phyloP scores from a whole-genome alignment of 768 basidiomycete genomes.

The Rhodotorula diobovata region DNA sequence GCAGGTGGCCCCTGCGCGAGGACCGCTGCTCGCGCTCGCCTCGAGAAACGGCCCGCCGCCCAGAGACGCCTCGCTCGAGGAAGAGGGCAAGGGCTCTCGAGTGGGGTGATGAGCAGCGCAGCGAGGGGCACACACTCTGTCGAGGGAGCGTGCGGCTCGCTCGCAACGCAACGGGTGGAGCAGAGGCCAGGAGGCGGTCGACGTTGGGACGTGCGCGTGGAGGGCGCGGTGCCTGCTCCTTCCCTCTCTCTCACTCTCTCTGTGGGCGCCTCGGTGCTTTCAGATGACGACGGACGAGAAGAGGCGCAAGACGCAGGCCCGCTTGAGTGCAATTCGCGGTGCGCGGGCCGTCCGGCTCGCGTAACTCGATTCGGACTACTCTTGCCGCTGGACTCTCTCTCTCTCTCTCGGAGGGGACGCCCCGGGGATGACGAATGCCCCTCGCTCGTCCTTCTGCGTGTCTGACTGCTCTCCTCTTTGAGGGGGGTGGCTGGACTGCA shows the following conservation, averaged over 20 bases:
- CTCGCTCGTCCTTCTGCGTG: not conserved
- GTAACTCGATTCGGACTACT: constrained; percentile 32
- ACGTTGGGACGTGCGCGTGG: constrained; percentile 20
- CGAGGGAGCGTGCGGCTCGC: not conserved
- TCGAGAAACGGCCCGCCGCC: not conserved
- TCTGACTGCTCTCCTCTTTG: no score
- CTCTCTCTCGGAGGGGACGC: not conserved
- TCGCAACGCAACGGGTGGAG: not conserved
- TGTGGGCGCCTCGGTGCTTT: not conserved
- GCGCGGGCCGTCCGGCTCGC: not conserved
- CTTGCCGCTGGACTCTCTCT: constrained; percentile 2
- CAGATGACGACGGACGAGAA: not conserved
- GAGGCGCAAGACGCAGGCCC: not conserved
- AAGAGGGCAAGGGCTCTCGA: not conserved
- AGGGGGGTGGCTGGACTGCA: no score
- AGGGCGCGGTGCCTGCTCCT: constrained; percentile 5
- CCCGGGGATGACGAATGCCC: not conserved
- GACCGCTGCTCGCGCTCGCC: constrained; percentile 7
- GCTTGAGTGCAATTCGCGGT: constrained; percentile 24
- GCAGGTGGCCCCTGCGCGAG: not conserved
- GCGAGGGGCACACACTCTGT: not conserved
- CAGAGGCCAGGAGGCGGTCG: no score
- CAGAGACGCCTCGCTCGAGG: constrained; percentile 2
- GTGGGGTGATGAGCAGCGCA: not conserved
- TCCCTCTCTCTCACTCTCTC: not conserved